These are phyloP conservation scores for Neurospora sp. DNA, from an alignment of 2,329 filamentous ascomycete species.

Conservation along the genomic window DNA sequence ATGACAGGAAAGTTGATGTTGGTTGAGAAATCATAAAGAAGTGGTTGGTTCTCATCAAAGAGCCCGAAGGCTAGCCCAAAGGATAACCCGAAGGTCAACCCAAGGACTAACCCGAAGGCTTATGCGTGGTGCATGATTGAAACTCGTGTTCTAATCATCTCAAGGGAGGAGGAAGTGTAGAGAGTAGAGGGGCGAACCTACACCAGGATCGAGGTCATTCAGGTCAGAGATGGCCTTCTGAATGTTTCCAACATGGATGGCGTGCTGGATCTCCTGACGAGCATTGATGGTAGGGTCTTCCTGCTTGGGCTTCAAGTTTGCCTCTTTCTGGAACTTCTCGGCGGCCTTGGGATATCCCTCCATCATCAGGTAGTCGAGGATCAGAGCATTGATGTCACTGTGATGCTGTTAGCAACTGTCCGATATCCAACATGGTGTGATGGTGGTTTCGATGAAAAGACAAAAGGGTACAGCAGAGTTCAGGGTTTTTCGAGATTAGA, in stretches of 20 bases:
- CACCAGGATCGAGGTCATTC: conserved; percentile 85
- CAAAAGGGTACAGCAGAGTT: conserved; percentile 20
- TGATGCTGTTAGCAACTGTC: conserved; percentile 11
- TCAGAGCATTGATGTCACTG: conserved; percentile 90
- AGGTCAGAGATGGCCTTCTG: conserved; percentile 76
- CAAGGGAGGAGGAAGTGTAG: conserved; percentile 25
- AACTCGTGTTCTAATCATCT: conserved; percentile 86
- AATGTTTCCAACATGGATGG: conserved; percentile 79
- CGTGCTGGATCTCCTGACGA: conserved; percentile 73
- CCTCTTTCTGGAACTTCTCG: conserved; percentile 86
- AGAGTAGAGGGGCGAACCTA: conserved; percentile 31
- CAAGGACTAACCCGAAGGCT: conserved; percentile 39
- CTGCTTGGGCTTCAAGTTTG: conserved; percentile 69
- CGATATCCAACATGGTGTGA: background rate
- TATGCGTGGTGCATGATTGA: conserved; percentile 99
- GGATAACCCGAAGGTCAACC: background rate
- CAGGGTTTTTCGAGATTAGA: conserved; percentile 61
- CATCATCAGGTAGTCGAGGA: conserved; percentile 94
- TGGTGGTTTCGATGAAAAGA: conserved; percentile 4
- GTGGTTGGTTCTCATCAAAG: conserved; percentile 81
- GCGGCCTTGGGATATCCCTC: conserved; percentile 92
- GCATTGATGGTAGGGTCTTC: conserved; percentile 65
- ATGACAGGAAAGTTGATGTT: conserved; percentile 20
- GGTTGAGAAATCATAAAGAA: conserved; percentile 54
- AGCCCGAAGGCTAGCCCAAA: conserved; percentile 32